Evolutionary conservation across 768 basidiomycete species (phyloP), one percentile per base, ranked within the genome.

Genomic region (Boletus subparvulus): DNA sequence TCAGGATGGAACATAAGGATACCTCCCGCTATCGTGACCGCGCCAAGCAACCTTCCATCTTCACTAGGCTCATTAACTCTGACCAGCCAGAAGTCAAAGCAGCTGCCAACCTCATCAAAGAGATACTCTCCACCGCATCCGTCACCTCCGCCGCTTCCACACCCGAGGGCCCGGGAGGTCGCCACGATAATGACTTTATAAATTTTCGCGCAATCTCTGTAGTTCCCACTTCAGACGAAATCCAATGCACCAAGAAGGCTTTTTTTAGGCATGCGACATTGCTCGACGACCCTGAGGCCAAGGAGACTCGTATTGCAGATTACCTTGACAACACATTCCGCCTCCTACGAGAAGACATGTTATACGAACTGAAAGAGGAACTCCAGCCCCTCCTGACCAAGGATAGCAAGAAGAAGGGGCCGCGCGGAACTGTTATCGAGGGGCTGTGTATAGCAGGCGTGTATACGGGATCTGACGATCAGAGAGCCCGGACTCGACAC

Each of bases 261-360:
- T 87, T 84, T 58, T 61, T 85, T 17, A 78, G 83, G 4, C 74
- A 77, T 1, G 75, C 75, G 8, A 60, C 72, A 4, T 67, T 73
- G 7, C 67, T 83, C 0, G 80, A 81, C 5, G 79, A 82, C 50
- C 73, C 79, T 4, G 61, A 72, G 6, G 72, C 69, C 0, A 71
- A 71, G 28, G 64, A 67, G 2, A 66, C 61, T 14, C 77, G 83
- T 4, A 60, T 75, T 6, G 73, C 78, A 1, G 73, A 79, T 11
- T 78, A 87, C 56, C 74, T 87, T 5, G 87, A 88, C 58, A 85
- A 86, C 48, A 84, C 84, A 49, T 88, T 85, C 65, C 79, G 87
- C 10, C 73, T 88, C 17, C 66, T 86, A 11, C 71, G 87, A 4
- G 86, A 87, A 60, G 86, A 84, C 49, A 83, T 86, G 81, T 50